Base-by-base conservation (phyloP, 352 stramenopile genomes). In the Elongisporangium anandrum region DNA sequence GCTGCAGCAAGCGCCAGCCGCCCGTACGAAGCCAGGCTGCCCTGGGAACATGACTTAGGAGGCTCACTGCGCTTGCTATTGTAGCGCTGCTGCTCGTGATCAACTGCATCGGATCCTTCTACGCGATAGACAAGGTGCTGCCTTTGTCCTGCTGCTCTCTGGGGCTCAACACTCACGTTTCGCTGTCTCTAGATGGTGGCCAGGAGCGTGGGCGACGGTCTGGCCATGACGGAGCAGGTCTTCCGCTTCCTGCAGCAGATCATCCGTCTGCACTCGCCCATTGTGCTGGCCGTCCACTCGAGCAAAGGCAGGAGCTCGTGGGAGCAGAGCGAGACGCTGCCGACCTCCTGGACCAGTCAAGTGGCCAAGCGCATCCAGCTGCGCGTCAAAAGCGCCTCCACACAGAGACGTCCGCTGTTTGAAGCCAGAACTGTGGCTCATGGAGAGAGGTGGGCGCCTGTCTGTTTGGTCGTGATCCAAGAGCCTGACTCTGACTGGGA, bases 191-290 rank as follows among this genome's bases (percentile, higher is more conserved):
- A 82, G 81, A 88, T 88, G 76, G 64, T 70, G 39, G 68, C 74
- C 2, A 80, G 76, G 47, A 78, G 68, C 48, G 79, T 88, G 19
- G 79, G 79, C 3, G 66, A 73, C 2, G 73, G 75, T 3, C 51
- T 88, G 17, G 73, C 81, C 21, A 59, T 89, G n/a, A 68, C 68
- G 0, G 79, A 89, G 52, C 73, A 88, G 71, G 69, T 81, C 57
- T 88, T 84, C 54, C 51, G 82, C 64, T 75, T 87, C 26, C 62
- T 89, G 17, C 87, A 86, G 61, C 68, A 91, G 59, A 86, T 91
- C 48, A 81, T 83, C 22, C 79, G 65, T 0, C 76, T 86, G 48
- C 81, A 91, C 56, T 88, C 74, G 22, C 79, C 81, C n/a, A 85
- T 89, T 56, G 61, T 89, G 51, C 77, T 91, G 34, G 79, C 74